These are phyloP conservation scores for Penicillium soppii DNA, from an alignment of 495 filamentous ascomycete species.

Conservation along the genomic window DNA sequence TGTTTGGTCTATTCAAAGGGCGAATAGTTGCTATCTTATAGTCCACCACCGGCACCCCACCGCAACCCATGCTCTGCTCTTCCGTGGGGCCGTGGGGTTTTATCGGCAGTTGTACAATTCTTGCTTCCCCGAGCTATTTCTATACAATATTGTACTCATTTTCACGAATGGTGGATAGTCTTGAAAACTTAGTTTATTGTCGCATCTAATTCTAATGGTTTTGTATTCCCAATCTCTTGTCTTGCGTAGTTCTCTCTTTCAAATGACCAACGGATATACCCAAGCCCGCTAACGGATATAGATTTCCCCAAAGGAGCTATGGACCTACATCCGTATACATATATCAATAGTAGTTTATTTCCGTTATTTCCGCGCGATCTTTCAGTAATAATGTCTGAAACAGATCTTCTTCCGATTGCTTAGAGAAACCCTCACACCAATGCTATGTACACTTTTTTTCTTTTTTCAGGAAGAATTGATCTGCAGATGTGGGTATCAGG, in stretches of 20 bases:
- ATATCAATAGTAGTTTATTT: no score
- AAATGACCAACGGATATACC: conserved; percentile 11
- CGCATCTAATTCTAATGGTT: not conserved
- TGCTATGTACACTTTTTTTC: conserved; percentile 11
- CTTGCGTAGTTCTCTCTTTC: not conserved
- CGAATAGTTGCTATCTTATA: conserved; percentile 21
- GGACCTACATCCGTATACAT: conserved; percentile 5
- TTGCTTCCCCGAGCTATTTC: conserved; percentile 9
- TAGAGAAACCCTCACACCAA: conserved; percentile 2
- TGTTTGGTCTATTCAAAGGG: conserved; percentile 1
- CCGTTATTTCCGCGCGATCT: conserved; percentile 9
- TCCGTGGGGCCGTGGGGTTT: conserved; percentile 31
- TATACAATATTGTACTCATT: no score
- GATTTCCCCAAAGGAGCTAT: not conserved
- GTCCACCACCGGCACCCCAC: conserved; percentile 36
- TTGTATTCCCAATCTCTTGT: no score
- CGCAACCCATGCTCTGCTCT: conserved; percentile 18
- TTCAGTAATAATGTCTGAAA: no score
- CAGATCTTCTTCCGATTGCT: not conserved
- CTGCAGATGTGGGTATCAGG: conserved; percentile 27
- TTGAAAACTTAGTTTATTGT: no score
- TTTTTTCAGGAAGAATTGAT: conserved; percentile 1
- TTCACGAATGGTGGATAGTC: no score
- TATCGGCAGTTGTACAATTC: conserved; percentile 23
- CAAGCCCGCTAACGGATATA: not conserved